A percentile compares a stretch with the other conserved stretches of the same genome.
These are phyloP conservation scores for Amesomyces nigricolor DNA, from an alignment of 2,329 filamentous ascomycete species.

Conservation along the genomic window DNA sequence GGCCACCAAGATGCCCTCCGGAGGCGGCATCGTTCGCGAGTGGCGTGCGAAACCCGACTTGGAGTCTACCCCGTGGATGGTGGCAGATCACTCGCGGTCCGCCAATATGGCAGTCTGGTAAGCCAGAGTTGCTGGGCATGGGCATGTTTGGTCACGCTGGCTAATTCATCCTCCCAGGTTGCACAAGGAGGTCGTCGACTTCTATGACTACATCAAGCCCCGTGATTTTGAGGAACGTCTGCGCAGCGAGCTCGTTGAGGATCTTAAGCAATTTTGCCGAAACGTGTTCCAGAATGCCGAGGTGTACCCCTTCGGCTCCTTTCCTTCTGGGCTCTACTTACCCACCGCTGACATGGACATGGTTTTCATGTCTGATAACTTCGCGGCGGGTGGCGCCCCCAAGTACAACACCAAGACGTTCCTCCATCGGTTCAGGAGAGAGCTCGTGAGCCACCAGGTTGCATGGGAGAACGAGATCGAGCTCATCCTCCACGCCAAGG, in stretches of 20 bases:
- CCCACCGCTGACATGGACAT: conserved; percentile 88
- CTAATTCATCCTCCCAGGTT: conserved; percentile 41
- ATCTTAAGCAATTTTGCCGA: conserved; percentile 57
- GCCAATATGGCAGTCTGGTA: conserved; percentile 53
- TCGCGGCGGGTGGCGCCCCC: conserved; percentile 47
- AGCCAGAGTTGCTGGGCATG: conserved; percentile 25
- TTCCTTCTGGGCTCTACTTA: conserved; percentile 70
- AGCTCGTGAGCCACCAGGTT: conserved; percentile 52
- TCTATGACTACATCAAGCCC: conserved; percentile 79
- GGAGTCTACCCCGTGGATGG: conserved; percentile 58
- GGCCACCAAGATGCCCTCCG: conserved; percentile 42
- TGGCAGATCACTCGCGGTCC: conserved; percentile 49
- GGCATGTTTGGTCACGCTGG: conserved; percentile 2
- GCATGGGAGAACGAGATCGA: conserved; percentile 55
- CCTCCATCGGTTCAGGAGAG: conserved; percentile 57
- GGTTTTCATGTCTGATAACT: conserved; percentile 63
- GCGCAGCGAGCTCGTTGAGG: conserved; percentile 64
- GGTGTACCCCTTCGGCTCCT: conserved; percentile 83
- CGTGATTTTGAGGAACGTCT: conserved; percentile 70
- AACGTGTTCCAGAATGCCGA: conserved; percentile 54
- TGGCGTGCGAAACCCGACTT: conserved; percentile 46
- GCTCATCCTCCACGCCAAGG: conserved; percentile 69
- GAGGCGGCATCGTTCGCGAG: conserved; percentile 45
- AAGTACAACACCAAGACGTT: conserved; percentile 47
- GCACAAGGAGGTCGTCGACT: conserved; percentile 85